phyloP scores from a whole-genome alignment of 73 alveolate genomes.

The Blepharisma japonicum region DNA sequence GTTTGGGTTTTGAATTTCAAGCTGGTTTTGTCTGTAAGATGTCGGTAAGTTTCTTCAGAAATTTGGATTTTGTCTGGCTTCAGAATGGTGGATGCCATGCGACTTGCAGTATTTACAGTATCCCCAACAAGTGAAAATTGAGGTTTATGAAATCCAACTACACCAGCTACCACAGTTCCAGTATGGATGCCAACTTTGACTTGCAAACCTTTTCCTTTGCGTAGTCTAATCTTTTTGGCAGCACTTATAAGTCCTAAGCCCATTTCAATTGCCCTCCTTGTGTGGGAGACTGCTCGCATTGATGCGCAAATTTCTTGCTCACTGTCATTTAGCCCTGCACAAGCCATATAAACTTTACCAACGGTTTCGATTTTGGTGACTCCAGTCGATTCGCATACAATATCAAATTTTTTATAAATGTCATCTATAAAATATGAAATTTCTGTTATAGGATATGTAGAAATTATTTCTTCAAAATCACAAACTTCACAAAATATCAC shows the following conservation, averaged over 20 bases:
- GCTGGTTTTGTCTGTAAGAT: background rate
- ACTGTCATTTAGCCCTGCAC: conserved; percentile 60
- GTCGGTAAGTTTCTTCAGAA: conserved; percentile 13
- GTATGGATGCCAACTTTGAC: conserved; percentile 95
- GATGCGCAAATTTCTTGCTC: conserved; percentile 44
- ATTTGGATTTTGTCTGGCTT: conserved; percentile 43
- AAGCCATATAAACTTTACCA: conserved; percentile 69
- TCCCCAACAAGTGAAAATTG: conserved; percentile 98
- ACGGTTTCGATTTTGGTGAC: conserved; percentile 61
- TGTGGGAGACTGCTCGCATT: background rate
- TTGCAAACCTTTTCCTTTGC: background rate
- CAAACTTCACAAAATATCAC: conserved; percentile 53
- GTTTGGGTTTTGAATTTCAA: background rate
- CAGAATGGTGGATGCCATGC: conserved; percentile 87
- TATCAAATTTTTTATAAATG: conserved; percentile 54
- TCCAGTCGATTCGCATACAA: conserved; percentile 39
- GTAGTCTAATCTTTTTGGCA: background rate
- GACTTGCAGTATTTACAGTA: conserved; percentile 97
- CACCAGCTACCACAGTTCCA: conserved; percentile 96
- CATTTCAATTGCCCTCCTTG: conserved; percentile 19
- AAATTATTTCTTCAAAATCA: conserved; percentile 58
- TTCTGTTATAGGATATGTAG: conserved; percentile 42
- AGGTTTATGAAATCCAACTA: conserved; percentile 97
- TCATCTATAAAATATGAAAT: conserved; percentile 52
- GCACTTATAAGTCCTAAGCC: conserved; percentile 16